phyloP scores from a whole-genome alignment of 1,284 basidiomycete genomes.

The Ceratobasidium sp. region DNA sequence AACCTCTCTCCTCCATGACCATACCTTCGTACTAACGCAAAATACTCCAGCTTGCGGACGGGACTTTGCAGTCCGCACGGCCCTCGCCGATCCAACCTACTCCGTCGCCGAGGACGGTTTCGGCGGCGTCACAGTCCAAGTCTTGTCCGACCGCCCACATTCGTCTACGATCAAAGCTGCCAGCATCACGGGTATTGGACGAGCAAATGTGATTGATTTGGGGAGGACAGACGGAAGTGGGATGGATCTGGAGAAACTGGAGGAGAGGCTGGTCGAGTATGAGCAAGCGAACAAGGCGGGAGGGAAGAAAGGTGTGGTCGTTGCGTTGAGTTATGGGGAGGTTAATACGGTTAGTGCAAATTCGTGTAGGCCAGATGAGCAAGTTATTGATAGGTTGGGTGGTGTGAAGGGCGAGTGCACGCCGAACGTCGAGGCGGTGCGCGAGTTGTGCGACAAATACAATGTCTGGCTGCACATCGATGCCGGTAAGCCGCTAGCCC shows the following conservation, averaged over 20 bases:
- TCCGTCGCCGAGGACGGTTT: constrained; percentile 58
- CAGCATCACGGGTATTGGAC: constrained; percentile 59
- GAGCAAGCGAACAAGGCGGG: constrained; percentile 18
- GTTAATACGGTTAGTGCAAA: constrained; percentile 59
- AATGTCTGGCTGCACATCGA: constrained; percentile 63
- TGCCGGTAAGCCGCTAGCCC: constrained; percentile 54
- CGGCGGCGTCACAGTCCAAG: constrained; percentile 55
- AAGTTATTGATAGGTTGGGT: not conserved
- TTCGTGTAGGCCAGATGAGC: not conserved
- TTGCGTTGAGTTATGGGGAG: constrained; percentile 60
- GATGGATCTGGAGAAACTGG: constrained; percentile 57
- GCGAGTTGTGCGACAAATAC: constrained; percentile 56
- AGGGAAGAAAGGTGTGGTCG: constrained; percentile 50
- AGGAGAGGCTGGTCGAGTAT: constrained; percentile 46
- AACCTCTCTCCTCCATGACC: no score
- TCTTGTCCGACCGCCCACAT: constrained; percentile 60
- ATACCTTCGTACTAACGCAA: not conserved
- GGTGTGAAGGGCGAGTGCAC: constrained; percentile 56
- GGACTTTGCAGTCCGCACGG: constrained; percentile 53
- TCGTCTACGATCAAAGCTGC: constrained; percentile 61
- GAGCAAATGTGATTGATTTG: constrained; percentile 56
- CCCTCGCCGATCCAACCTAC: constrained; percentile 53
- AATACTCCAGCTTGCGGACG: constrained; percentile 54
- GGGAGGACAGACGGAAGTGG: constrained; percentile 50
- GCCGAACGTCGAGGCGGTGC: constrained; percentile 53